A percentile compares a stretch with the other conserved stretches of the same genome.
Evolutionary conservation across 148 eudicot species (phyloP).

Genomic region (Persicaria tinctoria): DNA sequence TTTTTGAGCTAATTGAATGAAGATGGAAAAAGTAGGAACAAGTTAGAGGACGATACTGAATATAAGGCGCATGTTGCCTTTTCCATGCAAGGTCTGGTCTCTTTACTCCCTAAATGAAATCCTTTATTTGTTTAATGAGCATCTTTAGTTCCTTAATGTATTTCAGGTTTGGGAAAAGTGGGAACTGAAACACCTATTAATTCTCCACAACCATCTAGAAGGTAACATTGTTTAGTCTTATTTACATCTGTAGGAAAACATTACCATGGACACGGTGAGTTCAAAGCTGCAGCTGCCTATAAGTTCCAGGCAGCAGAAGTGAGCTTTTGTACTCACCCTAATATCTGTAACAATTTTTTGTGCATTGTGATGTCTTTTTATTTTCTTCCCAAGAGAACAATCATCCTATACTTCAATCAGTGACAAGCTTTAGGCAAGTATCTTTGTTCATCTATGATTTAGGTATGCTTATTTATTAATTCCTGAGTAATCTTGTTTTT

Average conservation of each 20-base stretch:
- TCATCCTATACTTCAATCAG: background rate
- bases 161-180: constrained; percentile 9
- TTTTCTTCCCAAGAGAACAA: background rate
- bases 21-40: constrained; percentile 12
- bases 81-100: constrained; percentile 11
- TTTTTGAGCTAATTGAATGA: constrained; percentile 12
- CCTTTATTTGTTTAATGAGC: background rate
- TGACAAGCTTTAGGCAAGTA: constrained; percentile 1
- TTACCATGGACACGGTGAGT: background rate
- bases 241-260: background rate
- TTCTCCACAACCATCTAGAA: constrained; percentile 6
- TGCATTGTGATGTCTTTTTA: background rate
- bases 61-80: constrained; percentile 11
- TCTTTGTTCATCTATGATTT: background rate
- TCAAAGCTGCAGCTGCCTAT: background rate
- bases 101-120: background rate
- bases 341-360: background rate
- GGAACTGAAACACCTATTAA: constrained; percentile 7
- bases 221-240: background rate
- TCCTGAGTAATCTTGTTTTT: background rate
- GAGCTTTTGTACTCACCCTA: background rate
- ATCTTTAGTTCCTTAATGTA: background rate
- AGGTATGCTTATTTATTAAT: background rate
- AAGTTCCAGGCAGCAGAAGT: background rate
- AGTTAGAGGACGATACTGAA: background rate